These are phyloP conservation scores for Rhododendron williamsianum DNA, from an alignment of 148 eudicot species.

Conservation along the genomic window DNA sequence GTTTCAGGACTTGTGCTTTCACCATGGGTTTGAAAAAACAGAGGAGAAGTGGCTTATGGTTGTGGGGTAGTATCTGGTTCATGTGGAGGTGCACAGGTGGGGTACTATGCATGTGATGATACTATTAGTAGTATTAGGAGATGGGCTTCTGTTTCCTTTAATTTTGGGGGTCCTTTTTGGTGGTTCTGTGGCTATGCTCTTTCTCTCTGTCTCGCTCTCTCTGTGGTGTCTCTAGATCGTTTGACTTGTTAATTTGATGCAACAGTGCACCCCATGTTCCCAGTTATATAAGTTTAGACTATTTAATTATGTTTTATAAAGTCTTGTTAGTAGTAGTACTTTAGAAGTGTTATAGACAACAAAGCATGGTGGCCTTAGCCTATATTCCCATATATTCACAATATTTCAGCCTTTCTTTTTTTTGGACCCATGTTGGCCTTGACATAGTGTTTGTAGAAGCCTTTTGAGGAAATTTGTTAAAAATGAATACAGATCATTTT, in stretches of 20 bases:
- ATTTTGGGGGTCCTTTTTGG: constrained; percentile 5
- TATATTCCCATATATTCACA: too few relatives aligned
- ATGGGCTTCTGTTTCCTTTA: constrained; percentile 3
- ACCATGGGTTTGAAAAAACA: constrained; percentile 10
- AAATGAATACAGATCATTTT: too few relatives aligned
- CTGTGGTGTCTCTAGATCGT: neutral
- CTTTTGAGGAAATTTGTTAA: too few relatives aligned
- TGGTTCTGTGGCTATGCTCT: neutral
- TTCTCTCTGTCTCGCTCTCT: neutral
- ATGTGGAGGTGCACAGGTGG: neutral
- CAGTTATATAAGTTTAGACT: neutral
- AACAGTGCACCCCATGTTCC: neutral
- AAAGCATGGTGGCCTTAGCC: too few relatives aligned
- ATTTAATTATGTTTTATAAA: neutral
- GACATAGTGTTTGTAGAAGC: too few relatives aligned
- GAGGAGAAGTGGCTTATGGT: neutral
- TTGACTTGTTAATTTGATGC: neutral
- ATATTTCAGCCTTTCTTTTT: too few relatives aligned
- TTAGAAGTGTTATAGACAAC: too few relatives aligned
- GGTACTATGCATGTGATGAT: constrained; percentile 4
- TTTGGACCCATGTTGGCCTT: too few relatives aligned
- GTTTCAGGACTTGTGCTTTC: constrained; percentile 4
- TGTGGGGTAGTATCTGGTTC: neutral
- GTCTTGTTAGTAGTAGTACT: neutral
- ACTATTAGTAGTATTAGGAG: neutral